These are phyloP conservation scores for Scheffersomyces illinoinensis DNA, from an alignment of 1,139 yeast genomes.

Conservation along the genomic window DNA sequence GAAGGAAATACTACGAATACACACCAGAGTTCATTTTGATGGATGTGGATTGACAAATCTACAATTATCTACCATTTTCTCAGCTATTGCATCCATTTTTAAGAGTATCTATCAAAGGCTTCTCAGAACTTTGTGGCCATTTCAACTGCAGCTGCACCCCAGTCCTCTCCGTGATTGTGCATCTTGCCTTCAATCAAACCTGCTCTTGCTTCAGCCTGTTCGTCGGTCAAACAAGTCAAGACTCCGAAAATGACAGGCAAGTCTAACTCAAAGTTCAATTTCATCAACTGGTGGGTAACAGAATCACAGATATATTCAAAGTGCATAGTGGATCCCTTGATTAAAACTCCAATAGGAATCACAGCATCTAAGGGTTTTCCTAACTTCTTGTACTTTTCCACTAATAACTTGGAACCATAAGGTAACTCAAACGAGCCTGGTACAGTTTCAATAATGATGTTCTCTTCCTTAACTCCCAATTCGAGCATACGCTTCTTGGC, in stretches of 20 bases:
- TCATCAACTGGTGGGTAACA: constrained; percentile 84
- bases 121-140: constrained; percentile 62
- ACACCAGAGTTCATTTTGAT: neutral
- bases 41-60: neutral
- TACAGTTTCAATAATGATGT: constrained; percentile 78
- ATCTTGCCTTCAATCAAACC: constrained; percentile 72
- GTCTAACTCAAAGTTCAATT: constrained; percentile 65
- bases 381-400: constrained; percentile 43
- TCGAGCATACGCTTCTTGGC: constrained; percentile 60
- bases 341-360: constrained; percentile 90
- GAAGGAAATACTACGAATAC: neutral
- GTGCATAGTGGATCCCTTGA: constrained; percentile 97
- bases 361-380: constrained; percentile 74
- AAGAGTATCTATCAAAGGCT: neutral
- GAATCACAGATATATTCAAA: constrained; percentile 95
- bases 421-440: constrained; percentile 97
- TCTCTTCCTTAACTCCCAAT: constrained; percentile 72
- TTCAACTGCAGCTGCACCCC: constrained; percentile 99
- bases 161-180: constrained; percentile 97
- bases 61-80: neutral
- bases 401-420: constrained; percentile 63
- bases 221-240: constrained; percentile 89
- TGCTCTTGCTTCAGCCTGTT: constrained; percentile 91
- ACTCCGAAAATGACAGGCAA: constrained; percentile 92
- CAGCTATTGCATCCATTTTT: neutral